phyloP scores from a whole-genome alignment of 768 basidiomycete species.

The Polyporus arcularius region DNA sequence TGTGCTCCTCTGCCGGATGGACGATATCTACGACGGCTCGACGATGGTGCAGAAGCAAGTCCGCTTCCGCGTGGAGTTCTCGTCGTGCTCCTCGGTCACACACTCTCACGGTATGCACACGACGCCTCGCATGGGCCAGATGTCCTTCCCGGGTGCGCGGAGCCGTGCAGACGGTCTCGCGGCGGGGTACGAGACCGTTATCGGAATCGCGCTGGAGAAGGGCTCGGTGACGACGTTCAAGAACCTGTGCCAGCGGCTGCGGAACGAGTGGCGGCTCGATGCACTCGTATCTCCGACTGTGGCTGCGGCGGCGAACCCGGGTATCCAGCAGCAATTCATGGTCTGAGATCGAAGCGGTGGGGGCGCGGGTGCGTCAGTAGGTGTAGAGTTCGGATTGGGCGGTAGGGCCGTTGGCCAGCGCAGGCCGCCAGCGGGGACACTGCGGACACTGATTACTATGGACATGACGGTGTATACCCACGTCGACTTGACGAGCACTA shows the following conservation, averaged over 20 bases:
- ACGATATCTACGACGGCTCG: conserved; percentile 45
- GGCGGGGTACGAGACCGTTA: conserved; percentile 54
- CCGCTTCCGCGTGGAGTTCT: conserved; percentile 84
- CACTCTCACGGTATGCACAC: conserved; percentile 19
- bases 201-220: conserved; percentile 86
- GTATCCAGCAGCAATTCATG: conserved; percentile 27
- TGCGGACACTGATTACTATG: not conserved
- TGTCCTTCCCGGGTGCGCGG: conserved; percentile 25
- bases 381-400: not conserved
- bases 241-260: conserved; percentile 68
- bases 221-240: conserved; percentile 89
- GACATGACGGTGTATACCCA: not conserved
- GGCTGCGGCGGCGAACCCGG: conserved; percentile 15
- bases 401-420: not conserved
- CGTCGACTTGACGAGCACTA: not conserved
- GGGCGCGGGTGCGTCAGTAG: not conserved
- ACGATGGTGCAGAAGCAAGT: conserved; percentile 66
- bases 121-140: conserved; percentile 26
- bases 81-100: conserved; percentile 17
- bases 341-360: not conserved
- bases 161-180: conserved; percentile 30
- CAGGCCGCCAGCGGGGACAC: not conserved
- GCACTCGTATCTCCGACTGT: conserved; percentile 26
- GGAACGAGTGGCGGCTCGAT: conserved; percentile 64
- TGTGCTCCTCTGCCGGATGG: conserved; percentile 53